phyloP scores from a whole-genome alignment of 2,329 filamentous ascomycete species.

The Colletotrichum orbiculare region DNA sequence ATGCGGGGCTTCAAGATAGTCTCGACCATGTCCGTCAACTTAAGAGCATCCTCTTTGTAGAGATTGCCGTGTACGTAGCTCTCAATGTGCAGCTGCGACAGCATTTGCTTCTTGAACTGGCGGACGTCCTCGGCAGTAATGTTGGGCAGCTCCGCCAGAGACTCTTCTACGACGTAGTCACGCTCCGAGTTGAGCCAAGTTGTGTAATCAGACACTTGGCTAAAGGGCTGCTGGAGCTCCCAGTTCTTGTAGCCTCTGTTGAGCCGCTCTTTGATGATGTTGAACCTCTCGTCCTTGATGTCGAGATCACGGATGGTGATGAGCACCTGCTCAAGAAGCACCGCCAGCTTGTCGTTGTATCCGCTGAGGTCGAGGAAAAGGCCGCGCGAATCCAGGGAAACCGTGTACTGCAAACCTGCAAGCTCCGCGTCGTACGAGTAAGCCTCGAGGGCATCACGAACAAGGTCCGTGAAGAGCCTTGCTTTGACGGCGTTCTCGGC shows the following conservation, averaged over 20 bases:
- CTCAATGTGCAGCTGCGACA: conserved; percentile 89
- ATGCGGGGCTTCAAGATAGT: conserved; percentile 78
- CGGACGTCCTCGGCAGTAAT: conserved; percentile 81
- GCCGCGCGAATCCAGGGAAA: conserved; percentile 78
- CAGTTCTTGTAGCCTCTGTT: conserved; percentile 84
- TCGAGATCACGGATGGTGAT: conserved; percentile 85
- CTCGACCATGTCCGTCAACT: conserved; percentile 85
- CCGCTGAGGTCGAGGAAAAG: conserved; percentile 84
- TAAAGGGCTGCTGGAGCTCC: conserved; percentile 88
- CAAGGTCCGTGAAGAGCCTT: conserved; percentile 84
- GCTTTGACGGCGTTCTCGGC: conserved; percentile 83
- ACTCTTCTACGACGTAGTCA: conserved; percentile 82
- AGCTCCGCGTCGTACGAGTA: conserved; percentile 97
- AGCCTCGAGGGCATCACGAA: conserved; percentile 88
- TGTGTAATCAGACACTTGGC: conserved; percentile 86
- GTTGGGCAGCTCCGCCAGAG: conserved; percentile 78
- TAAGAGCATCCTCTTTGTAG: conserved; percentile 91
- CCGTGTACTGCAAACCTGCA: conserved; percentile 85
- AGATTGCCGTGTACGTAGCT: conserved; percentile 91
- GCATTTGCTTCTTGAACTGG: conserved; percentile 81
- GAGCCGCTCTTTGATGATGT: conserved; percentile 89
- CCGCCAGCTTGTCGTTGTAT: conserved; percentile 96
- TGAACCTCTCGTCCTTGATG: conserved; percentile 87
- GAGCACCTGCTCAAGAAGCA: conserved; percentile 90
- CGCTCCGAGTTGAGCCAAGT: conserved; percentile 82